phyloP scores from a whole-genome alignment of 352 stramenopile species.

The Phytopythium vexans region DNA sequence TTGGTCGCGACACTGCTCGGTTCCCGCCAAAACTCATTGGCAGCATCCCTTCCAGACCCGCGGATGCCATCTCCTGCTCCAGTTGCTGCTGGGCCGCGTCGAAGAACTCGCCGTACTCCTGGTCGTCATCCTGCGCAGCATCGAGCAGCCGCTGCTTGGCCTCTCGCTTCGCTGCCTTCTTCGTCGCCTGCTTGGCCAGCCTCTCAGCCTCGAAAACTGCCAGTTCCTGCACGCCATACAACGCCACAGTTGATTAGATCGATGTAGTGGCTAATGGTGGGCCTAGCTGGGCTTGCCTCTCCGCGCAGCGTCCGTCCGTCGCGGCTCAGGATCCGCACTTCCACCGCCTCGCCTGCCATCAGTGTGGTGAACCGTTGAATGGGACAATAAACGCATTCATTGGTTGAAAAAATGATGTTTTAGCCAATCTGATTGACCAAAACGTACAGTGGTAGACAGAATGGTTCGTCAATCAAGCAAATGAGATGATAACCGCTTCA shows the following conservation, averaged over 20 bases:
- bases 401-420: background rate
- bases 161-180: constrained; percentile 23
- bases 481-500: too few species aligned
- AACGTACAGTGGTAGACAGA: too few species aligned
- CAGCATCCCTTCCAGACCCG: constrained; percentile 45
- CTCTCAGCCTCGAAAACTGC: constrained; percentile 4
- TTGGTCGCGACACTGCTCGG: constrained; percentile 7
- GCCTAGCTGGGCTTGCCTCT: background rate
- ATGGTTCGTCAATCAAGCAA: too few species aligned
- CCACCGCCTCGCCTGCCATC: constrained; percentile 13
- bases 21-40: constrained; percentile 54
- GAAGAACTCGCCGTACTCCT: constrained; percentile 33
- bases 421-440: too few species aligned
- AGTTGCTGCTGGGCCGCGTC: constrained; percentile 51
- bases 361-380: background rate
- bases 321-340: constrained; percentile 31
- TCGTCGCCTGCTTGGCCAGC: constrained; percentile 3
- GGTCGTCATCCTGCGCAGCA: background rate
- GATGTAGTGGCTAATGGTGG: too few species aligned
- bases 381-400: too few species aligned
- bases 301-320: constrained; percentile 27
- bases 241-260: too few species aligned
- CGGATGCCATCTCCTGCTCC: constrained; percentile 53
- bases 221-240: background rate
- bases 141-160: constrained; percentile 23